These are phyloP conservation scores for Scheffersomyces lignosus DNA, from an alignment of 805 yeast genomes.

Conservation along the genomic window DNA sequence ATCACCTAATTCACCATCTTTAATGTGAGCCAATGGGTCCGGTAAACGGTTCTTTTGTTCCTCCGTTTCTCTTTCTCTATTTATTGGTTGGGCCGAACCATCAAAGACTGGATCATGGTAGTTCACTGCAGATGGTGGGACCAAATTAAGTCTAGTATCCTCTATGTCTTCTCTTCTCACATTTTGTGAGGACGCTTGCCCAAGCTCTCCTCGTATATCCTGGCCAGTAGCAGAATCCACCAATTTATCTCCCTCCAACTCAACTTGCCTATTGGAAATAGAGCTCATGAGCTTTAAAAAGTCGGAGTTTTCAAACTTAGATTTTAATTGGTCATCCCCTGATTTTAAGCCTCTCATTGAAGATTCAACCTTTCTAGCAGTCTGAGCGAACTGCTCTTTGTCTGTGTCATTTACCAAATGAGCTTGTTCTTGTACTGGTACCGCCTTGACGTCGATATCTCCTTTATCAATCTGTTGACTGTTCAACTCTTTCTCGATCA, in stretches of 20 bases:
- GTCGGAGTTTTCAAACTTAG: constrained; percentile 35
- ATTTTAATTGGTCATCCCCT: constrained; percentile 12
- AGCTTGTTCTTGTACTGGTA: not conserved
- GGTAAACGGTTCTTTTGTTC: constrained; percentile 30
- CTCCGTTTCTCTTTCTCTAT: not conserved
- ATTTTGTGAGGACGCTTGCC: constrained; percentile 16
- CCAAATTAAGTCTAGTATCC: no score
- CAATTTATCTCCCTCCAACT: constrained; percentile 40
- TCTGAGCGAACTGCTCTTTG: constrained; percentile 38
- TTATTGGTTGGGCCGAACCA: not conserved
- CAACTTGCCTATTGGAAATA: constrained; percentile 37
- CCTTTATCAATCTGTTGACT: constrained; percentile 6
- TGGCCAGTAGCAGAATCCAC: constrained; percentile 25
- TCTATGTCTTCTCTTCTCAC: constrained; percentile 6
- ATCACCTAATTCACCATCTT: constrained; percentile 35
- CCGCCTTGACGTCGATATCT: constrained; percentile 4
- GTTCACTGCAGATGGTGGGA: not conserved
- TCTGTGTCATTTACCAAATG: constrained; percentile 16
- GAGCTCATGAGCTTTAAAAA: constrained; percentile 41
- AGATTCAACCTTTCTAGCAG: constrained; percentile 36
- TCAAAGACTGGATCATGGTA: constrained; percentile 15
- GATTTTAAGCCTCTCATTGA: constrained; percentile 16
- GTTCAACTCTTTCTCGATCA: constrained; percentile 30
- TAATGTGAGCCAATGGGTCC: constrained; percentile 44
- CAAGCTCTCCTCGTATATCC: constrained; percentile 16